Conservation (phyloP, 176 grass and related monocot species). For the Triticum dicoccoides region DNA sequence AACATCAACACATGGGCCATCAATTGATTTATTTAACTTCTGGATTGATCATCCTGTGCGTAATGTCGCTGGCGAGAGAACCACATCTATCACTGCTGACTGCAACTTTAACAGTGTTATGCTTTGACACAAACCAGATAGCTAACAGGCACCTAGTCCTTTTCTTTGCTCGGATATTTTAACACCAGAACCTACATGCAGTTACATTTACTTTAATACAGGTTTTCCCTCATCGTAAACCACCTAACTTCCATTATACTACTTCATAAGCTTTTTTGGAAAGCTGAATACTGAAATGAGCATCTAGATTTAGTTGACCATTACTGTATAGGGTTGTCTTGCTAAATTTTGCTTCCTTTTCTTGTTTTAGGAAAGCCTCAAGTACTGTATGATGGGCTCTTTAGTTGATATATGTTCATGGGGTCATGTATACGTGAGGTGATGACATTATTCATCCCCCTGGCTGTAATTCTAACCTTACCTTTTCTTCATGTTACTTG, state of each 20-base stretch:
- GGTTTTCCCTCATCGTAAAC: neutral
- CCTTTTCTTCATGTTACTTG: neutral
- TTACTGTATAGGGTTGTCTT: neutral
- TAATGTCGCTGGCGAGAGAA: neutral
- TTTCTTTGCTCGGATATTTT: neutral
- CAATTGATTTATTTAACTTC: neutral
- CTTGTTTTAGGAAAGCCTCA: constrained; percentile 78
- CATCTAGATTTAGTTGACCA: neutral
- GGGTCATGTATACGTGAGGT: constrained; percentile 97
- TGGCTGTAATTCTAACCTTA: neutral
- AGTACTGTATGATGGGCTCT: constrained; percentile 78
- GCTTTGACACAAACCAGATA: neutral
- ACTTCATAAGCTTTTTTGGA: neutral
- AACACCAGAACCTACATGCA: neutral
- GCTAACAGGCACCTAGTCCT: neutral
- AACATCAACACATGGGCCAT: neutral
- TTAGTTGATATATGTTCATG: constrained; percentile 93
- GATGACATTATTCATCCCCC: neutral
- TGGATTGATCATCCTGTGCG: neutral
- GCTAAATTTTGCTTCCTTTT: neutral
- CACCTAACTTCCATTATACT: neutral
- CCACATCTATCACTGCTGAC: neutral
- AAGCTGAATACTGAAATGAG: neutral
- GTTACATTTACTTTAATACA: neutral
- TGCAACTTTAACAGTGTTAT: neutral